Evolutionary conservation across 2,329 filamentous ascomycete species (phyloP), one percentile per base, ranked within the genome.

Genomic region (Xylogone sp.): DNA sequence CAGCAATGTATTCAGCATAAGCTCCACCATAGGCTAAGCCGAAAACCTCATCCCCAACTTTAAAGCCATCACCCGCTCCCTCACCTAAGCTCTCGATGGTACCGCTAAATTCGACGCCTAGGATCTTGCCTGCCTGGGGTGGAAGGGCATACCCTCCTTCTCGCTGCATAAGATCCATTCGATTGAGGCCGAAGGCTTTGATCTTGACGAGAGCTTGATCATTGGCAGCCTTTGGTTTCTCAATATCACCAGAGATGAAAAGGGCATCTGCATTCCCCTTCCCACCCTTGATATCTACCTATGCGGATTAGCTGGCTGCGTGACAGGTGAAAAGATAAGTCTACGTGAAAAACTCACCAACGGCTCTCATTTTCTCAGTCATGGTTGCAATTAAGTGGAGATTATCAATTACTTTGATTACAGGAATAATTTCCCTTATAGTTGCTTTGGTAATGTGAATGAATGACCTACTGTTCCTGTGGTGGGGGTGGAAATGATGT

Each of bases 11-110:
- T 74, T 96, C 88, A 22, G 91, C 91, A 68, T 96, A 96, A 0
- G 91, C 91, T 51, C 87, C 92, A 56, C 93, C 91, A 71, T 96
- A 96, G 3, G 90, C 88, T 13, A 97, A 77, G 0, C 93, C 92
- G 66, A 97, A 93, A 5, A 97, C 91, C 59, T 86, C 86, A 65
- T 95, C 90, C 42, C 90, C 90, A 39, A 74, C 69, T 50, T 82
- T 80, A 69, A 95, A 92, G 44, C 71, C 71, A 46, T 73, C 70
- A 59, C 82, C 75, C 50, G 76, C 62, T 42, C 65, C 69, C 4
- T 71, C 44, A 5, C 63, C 68, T 20, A 90, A 67, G 20, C 76
- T 74, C 60, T 82, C 83, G 56, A 93, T 78, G 3, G 71, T 77
- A 47, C 88, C 88, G 60, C 81, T 86, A 71, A 92, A 92, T 65